phyloP scores from a whole-genome alignment of 805 yeast genomes.

The Ogataea minuta region DNA sequence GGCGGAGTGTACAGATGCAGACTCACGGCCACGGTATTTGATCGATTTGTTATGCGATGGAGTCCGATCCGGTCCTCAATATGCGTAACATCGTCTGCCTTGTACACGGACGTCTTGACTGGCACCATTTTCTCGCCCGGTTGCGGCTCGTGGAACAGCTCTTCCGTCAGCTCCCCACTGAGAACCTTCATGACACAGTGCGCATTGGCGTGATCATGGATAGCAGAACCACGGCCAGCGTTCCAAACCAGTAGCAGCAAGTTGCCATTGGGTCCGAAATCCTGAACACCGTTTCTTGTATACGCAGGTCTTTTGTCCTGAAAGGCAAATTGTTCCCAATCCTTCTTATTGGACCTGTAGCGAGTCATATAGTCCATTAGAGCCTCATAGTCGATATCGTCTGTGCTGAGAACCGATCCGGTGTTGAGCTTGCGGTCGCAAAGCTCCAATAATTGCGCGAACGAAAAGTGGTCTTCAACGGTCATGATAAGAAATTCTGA shows the following conservation, averaged over 20 bases:
- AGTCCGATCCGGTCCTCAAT: constrained; percentile 65
- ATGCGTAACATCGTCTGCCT: constrained; percentile 54
- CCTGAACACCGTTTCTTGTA: constrained; percentile 70
- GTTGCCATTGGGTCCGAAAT: constrained; percentile 70
- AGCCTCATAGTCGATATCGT: constrained; percentile 51
- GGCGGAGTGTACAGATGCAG: constrained; percentile 78
- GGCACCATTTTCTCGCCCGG: constrained; percentile 21
- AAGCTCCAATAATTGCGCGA: background rate
- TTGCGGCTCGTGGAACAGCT: constrained; percentile 51
- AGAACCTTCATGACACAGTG: constrained; percentile 74
- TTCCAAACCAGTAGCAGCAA: constrained; percentile 68
- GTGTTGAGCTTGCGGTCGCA: constrained; percentile 2
- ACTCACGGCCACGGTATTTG: constrained; percentile 50
- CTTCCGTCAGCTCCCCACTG: constrained; percentile 57
- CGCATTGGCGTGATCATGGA: constrained; percentile 76
- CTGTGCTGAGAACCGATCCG: constrained; percentile 21
- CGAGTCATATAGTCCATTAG: constrained; percentile 45
- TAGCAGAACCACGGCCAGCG: constrained; percentile 59
- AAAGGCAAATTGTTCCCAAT: constrained; percentile 61
- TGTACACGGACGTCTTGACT: constrained; percentile 27
- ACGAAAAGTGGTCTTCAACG: constrained; percentile 1
- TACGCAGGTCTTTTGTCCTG: constrained; percentile 50
- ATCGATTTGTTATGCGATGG: constrained; percentile 58
- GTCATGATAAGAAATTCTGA: constrained; percentile 6
- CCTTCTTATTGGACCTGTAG: constrained; percentile 46